Base-by-base conservation (phyloP, 2,329 filamentous ascomycete genomes). In the Claviceps citrina region DNA sequence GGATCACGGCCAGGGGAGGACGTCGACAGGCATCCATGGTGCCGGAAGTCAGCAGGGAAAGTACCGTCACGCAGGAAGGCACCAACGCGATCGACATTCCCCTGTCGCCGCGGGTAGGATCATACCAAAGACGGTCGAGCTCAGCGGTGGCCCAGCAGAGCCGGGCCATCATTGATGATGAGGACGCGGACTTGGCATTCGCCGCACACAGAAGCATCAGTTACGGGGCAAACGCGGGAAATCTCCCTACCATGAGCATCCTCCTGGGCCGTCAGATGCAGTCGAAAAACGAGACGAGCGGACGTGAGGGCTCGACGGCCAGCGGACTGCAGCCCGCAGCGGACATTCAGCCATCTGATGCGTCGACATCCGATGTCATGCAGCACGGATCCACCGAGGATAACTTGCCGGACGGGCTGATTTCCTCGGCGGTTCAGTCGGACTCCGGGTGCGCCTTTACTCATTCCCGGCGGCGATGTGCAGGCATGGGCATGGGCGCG, bases 1-100 rank as follows among this genome's bases (percentile, higher is more conserved):
- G 57, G 15, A 50, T 51, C 15, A 48, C 53, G 19, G 55, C 59
- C 7, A 51, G 58, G 13, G 49, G 51, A 26, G 49, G 49, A 9
- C 53, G 50, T 16, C 43, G 47, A 7, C 50, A 48, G 26, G 49
- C 50, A 18, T 47, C 47, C 4, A 49, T 53, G 12, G 47, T 53
- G 2, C 47, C 58, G 13, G 56, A 55, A 10, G 41, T 57, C 38
- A 54, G 56, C 48, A 51, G 59, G 49, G 57, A 61, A 54, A 52
- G 47, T 48, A 58, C 61, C 36, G 54, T 61, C 22, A 68, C 63
- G 9, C 62, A 66, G 38, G 63, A 73, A 41, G 72, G 71, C 3
- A 73, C 74, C 0, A 76, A 67, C 16, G 79, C 79, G 1, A 84
- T 84, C 40, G 78, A 83, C 46, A 85, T 85, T 31, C 81, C 81